phyloP scores from a whole-genome alignment of 208 protist species.

The Trypanosoma melophagium region DNA sequence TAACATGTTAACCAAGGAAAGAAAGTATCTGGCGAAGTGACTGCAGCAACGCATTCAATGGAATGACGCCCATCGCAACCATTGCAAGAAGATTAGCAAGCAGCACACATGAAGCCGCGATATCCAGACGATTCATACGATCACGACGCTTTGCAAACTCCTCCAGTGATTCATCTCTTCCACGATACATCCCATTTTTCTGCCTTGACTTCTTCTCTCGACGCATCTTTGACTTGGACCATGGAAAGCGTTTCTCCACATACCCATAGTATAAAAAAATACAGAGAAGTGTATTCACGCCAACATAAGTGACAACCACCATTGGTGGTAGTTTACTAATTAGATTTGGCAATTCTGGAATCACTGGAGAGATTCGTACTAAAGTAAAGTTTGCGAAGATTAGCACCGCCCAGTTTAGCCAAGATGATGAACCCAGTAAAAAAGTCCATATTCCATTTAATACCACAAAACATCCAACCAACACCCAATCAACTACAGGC shows the following conservation, averaged over 20 bases:
- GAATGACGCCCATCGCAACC: constrained; percentile 41
- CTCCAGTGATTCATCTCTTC: constrained; percentile 35
- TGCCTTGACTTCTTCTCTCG: neutral
- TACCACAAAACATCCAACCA: constrained; percentile 51
- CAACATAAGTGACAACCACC: constrained; percentile 34
- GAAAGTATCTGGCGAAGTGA: constrained; percentile 37
- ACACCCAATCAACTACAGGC: constrained; percentile 67
- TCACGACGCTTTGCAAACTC: constrained; percentile 42
- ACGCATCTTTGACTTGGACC: constrained; percentile 8
- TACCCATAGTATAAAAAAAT: constrained; percentile 51
- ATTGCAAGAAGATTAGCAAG: constrained; percentile 42
- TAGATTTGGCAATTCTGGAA: constrained; percentile 53
- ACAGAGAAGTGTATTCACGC: constrained; percentile 33
- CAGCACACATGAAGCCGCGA: constrained; percentile 36
- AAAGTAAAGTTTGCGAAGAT: constrained; percentile 62
- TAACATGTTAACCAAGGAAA: constrained; percentile 35
- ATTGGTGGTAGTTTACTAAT: constrained; percentile 31
- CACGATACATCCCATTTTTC: neutral
- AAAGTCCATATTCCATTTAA: constrained; percentile 54
- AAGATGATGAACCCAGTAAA: constrained; percentile 54
- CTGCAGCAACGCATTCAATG: constrained; percentile 34
- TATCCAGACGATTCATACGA: constrained; percentile 40
- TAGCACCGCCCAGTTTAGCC: constrained; percentile 47
- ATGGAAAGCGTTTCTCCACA: constrained; percentile 42
- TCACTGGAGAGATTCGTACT: constrained; percentile 47